These are phyloP conservation scores for Ustilago nuda DNA, from an alignment of 1,284 basidiomycete genomes.

Conservation along the genomic window DNA sequence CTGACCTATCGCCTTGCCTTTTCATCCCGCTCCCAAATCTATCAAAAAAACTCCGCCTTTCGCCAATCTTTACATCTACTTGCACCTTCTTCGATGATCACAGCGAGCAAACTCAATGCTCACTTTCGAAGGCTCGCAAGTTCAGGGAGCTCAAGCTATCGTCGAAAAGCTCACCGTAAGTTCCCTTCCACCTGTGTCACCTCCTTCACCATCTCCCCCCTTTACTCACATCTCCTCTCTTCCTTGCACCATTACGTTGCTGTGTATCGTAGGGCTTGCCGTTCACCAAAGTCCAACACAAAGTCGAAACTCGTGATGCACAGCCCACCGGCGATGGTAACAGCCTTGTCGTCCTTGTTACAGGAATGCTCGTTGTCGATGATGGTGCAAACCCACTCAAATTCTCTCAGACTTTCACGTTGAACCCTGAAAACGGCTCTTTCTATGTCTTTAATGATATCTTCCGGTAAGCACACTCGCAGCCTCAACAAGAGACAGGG, in stretches of 20 bases:
- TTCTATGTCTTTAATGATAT: conserved; percentile 82
- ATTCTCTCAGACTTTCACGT: conserved; percentile 77
- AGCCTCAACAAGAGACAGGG: too few relatives aligned
- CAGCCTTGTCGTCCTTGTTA: conserved; percentile 86
- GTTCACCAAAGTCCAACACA: conserved; percentile 84
- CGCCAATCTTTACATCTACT: neutral
- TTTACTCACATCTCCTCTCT: neutral
- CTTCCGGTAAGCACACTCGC: conserved; percentile 52
- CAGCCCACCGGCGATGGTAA: conserved; percentile 82
- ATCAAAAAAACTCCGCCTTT: neutral
- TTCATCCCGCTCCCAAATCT: neutral
- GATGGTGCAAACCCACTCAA: conserved; percentile 33
- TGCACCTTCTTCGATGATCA: neutral
- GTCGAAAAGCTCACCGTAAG: conserved; percentile 83
- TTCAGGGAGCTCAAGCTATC: conserved; percentile 77
- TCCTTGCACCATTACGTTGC: neutral
- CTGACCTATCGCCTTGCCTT: neutral
- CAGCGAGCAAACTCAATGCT: conserved; percentile 89
- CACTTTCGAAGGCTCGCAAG: conserved; percentile 80
- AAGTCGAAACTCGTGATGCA: conserved; percentile 84
- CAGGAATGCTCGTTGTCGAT: conserved; percentile 77
- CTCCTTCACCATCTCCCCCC: neutral
- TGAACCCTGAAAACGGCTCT: conserved; percentile 79
- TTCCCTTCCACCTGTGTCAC: conserved; percentile 15
- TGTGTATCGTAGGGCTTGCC: conserved; percentile 76